A percentile compares a stretch with the other conserved stretches of the same genome.
phyloP scores from a whole-genome alignment of 129 eudicot genomes.

The Rutidosis leptorrhynchoides region DNA sequence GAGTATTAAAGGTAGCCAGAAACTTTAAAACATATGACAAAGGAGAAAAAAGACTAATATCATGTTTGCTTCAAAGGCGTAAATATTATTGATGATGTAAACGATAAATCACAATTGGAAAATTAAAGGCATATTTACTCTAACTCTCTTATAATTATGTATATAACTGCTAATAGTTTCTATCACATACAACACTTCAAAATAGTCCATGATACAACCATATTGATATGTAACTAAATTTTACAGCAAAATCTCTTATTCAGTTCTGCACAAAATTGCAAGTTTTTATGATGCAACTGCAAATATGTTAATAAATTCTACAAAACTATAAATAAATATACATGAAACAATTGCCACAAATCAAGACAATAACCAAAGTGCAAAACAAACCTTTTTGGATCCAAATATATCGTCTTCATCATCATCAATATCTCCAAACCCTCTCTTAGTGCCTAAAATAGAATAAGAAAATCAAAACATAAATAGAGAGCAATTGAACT shows the following conservation, averaged over 20 bases:
- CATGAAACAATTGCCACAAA: neutral
- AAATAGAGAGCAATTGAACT: neutral
- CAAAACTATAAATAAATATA: neutral
- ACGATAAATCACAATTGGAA: neutral
- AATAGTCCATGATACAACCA: neutral
- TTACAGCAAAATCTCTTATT: neutral
- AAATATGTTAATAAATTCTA: neutral
- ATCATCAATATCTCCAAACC: conserved; percentile 79
- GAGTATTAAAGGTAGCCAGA: too few species aligned
- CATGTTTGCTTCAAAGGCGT: too few species aligned
- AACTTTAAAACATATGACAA: too few species aligned
- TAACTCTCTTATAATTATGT: conserved; percentile 4
- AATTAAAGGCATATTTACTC: neutral
- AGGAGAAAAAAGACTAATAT: too few species aligned
- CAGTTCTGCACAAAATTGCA: neutral
- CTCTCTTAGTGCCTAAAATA: conserved; percentile 64
- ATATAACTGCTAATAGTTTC: conserved; percentile 17
- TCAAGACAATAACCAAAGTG: neutral
- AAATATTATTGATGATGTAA: too few species aligned
- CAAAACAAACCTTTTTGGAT: conserved; percentile 55
- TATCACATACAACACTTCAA: neutral
- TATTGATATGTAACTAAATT: neutral
- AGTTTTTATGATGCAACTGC: neutral
- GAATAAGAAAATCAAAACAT: conserved; percentile 9
- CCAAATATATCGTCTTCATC: conserved; percentile 88